Conservation (phyloP, 1,139 yeast species). For the Candida neerlandica region DNA sequence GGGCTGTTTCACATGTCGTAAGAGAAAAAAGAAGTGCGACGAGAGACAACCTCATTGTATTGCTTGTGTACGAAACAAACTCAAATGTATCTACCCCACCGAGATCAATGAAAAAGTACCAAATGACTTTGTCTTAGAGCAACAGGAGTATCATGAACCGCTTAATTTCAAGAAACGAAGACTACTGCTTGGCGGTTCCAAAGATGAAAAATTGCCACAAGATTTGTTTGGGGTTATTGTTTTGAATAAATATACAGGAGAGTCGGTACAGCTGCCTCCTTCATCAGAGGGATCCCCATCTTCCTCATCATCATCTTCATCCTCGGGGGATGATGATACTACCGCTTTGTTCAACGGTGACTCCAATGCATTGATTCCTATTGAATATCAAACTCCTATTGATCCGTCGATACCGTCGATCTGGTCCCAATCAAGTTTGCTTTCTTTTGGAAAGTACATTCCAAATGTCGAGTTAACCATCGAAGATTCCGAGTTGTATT, state of each 20-base stretch:
- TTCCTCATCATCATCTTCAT: neutral
- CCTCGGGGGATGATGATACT: neutral
- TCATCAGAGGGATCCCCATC: neutral
- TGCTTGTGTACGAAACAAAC: constrained; percentile 19
- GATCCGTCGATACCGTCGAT: neutral
- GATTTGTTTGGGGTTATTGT: constrained; percentile 5
- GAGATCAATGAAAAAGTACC: constrained; percentile 9
- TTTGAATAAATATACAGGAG: neutral
- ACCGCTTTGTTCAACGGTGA: neutral
- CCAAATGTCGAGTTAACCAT: constrained; percentile 10
- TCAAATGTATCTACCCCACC: constrained; percentile 11
- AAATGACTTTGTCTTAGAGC: constrained; percentile 7
- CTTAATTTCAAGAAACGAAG: neutral
- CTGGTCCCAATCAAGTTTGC: constrained; percentile 5
- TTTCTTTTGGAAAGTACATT: constrained; percentile 10
- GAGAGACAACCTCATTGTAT: constrained; percentile 29
- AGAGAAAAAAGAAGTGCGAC: constrained; percentile 29
- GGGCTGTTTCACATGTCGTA: constrained; percentile 23
- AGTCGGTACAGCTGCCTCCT: neutral
- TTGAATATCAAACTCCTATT: neutral
- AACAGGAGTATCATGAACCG: constrained; percentile 3
- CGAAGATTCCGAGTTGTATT: constrained; percentile 13
- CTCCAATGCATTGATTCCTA: neutral
- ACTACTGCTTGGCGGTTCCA: neutral
- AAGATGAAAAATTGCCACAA: neutral